Conservation (phyloP, 1,284 basidiomycete genomes). For the Spongispora temasekensis region DNA sequence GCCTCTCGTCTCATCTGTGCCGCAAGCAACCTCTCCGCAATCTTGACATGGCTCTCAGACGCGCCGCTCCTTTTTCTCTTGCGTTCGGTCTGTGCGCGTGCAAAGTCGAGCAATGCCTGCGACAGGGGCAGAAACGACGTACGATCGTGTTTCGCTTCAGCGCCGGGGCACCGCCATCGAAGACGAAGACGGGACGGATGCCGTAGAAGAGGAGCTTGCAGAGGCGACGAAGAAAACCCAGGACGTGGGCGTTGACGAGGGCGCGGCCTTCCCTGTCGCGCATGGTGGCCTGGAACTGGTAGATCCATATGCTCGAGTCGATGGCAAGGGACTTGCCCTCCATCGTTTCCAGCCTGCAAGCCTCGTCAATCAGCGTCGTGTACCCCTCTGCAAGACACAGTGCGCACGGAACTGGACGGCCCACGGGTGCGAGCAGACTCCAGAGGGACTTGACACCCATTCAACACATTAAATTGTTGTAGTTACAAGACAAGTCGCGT, state of each 20-base stretch:
- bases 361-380: constrained; percentile 14
- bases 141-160: constrained; percentile 90
- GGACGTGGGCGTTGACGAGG: constrained; percentile 91
- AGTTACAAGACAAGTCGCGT: not conserved
- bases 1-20: constrained; percentile 94
- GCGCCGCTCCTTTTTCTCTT: constrained; percentile 89
- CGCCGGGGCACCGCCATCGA: constrained; percentile 91
- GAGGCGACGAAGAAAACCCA: constrained; percentile 93
- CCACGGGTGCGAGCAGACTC: constrained; percentile 89
- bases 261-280: constrained; percentile 93
- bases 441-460: constrained; percentile 98
- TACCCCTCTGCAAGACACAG: constrained; percentile 5
- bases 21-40: constrained; percentile 90
- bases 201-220: constrained; percentile 96
- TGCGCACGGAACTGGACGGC: constrained; percentile 82
- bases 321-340: constrained; percentile 93
- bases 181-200: constrained; percentile 96
- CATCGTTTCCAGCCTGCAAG: constrained; percentile 90
- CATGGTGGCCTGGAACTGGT: constrained; percentile 99
- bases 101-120: constrained; percentile 4
- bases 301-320: constrained; percentile 99
- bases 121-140: constrained; percentile 29
- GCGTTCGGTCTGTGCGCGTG: constrained; percentile 64
- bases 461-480: not conserved
- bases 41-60: constrained; percentile 76